Percentiles rank a stretch among this genome's conserved stretches.
phyloP scores from a whole-genome alignment of 2,329 filamentous ascomycete species.

The Epichloe coenophiala region DNA sequence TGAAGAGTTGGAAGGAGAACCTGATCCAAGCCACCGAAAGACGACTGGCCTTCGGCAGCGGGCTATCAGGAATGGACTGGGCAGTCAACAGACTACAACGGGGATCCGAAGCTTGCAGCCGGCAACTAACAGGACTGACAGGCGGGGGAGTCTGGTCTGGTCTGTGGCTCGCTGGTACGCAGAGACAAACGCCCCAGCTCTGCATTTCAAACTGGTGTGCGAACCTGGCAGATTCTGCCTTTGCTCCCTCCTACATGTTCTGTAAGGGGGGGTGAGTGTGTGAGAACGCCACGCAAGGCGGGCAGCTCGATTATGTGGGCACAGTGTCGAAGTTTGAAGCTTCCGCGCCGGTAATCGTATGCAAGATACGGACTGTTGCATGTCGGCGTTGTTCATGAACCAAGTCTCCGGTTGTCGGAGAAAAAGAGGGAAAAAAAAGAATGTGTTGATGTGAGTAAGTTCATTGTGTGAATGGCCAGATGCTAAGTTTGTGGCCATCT shows the following conservation, averaged over 20 bases:
- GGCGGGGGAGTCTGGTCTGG: neutral
- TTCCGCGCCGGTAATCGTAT: neutral
- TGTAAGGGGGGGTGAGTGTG: neutral
- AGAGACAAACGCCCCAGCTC: constrained; percentile 5
- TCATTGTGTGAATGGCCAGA: neutral
- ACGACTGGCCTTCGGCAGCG: neutral
- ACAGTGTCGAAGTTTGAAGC: neutral
- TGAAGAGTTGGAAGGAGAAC: neutral
- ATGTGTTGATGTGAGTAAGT: neutral
- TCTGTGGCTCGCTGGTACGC: neutral
- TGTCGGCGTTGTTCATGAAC: neutral
- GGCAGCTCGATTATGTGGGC: constrained; percentile 1
- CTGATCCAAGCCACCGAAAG: constrained; percentile 1
- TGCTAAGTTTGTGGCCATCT: neutral
- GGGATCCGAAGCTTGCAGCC: neutral
- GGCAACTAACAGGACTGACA: constrained; percentile 2
- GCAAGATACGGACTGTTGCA: neutral
- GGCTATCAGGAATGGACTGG: neutral
- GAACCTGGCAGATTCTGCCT: neutral
- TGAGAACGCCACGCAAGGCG: constrained; percentile 2
- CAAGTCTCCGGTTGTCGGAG: neutral
- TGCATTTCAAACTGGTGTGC: constrained; percentile 4
- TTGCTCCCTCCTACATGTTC: neutral
- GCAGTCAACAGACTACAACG: neutral
- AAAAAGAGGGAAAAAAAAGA: neutral